These are phyloP conservation scores for Potentilla sterilis DNA, from an alignment of 306 rosid genomes.

Conservation along the genomic window DNA sequence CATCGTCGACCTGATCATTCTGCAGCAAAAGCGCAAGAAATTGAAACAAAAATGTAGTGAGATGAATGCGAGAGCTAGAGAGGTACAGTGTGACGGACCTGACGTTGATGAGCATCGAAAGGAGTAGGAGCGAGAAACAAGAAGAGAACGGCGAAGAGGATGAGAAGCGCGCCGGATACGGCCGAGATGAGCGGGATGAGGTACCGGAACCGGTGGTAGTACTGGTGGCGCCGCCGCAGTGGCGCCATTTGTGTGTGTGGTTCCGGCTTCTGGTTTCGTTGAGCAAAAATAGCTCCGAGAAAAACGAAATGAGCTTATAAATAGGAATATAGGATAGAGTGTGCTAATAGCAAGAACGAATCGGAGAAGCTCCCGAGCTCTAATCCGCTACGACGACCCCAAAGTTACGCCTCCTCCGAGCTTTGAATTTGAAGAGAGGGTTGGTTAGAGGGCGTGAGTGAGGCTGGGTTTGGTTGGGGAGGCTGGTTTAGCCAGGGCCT, in stretches of 20 bases:
- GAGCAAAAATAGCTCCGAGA: not conserved
- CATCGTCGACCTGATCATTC: slow-evolving; percentile 41
- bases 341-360: not conserved
- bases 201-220: slow-evolving; percentile 54
- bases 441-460: not conserved
- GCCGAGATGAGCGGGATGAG: slow-evolving; percentile 63
- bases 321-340: not conserved
- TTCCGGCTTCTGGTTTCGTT: not conserved
- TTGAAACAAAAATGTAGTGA: not conserved
- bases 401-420: not conserved
- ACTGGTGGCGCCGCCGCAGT: slow-evolving; percentile 86
- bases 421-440: not conserved
- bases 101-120: slow-evolving; percentile 46
- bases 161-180: slow-evolving; percentile 56
- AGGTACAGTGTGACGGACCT: slow-evolving; percentile 23
- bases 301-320: not conserved
- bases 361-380: not conserved
- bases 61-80: not conserved
- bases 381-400: not conserved
- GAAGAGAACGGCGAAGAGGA: slow-evolving; percentile 73
- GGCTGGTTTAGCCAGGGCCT: not conserved
- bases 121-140: slow-evolving; percentile 87
- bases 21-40: slow-evolving; percentile 15
- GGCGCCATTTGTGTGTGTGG: slow-evolving; percentile 39
- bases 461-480: no score